Evolutionary conservation across 805 yeast genomes (phyloP), one percentile per base, ranked within the genome.

Genomic region (Spathaspora arborariae): DNA sequence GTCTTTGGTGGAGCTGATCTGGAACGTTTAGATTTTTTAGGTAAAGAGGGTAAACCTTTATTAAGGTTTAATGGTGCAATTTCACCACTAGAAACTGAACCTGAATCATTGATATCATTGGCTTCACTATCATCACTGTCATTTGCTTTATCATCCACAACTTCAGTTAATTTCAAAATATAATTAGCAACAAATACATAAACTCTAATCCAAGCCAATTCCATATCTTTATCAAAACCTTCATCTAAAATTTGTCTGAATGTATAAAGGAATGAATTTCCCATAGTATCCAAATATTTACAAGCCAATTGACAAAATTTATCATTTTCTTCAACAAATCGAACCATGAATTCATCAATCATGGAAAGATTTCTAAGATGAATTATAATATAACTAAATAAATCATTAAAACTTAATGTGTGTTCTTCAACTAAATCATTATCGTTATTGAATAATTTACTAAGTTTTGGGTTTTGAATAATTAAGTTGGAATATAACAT

Each of bases 231-330:
- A 45, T 67, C 67, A 20, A 56, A 52, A 7, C 62, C 63, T 8
- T 49, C 51, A 13, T 70, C 72, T 46, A 70, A 59, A 58, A 64
- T 56, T 51, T 64, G 65, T 37, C 63, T 63, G 47, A 70, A 64
- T 4, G 76, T 70, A 44, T 62, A 62, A 21, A 70, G 60, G 41
- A 72, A 55, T 8, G 69, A 64, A 26, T 58, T 47, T n/a, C 76
- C 75, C 72, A 72, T 63, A 24, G 71, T 69, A 51, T 70, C 77
- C 51, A 71, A 62, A 53, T 71, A 70, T 18, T 51, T 47, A 5
- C 56, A 51, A 2, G 67, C 64, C 16, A 48, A 51, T 7, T 49
- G 41, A 21, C 63, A 55, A 42, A 68, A 54, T 7, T 51, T 47
- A 6, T 54, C 56, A 51, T 70, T 65, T 42, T 68, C 72, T 18